Conservation (phyloP, 352 stramenopile genomes). For the Pythium insidiosum region DNA sequence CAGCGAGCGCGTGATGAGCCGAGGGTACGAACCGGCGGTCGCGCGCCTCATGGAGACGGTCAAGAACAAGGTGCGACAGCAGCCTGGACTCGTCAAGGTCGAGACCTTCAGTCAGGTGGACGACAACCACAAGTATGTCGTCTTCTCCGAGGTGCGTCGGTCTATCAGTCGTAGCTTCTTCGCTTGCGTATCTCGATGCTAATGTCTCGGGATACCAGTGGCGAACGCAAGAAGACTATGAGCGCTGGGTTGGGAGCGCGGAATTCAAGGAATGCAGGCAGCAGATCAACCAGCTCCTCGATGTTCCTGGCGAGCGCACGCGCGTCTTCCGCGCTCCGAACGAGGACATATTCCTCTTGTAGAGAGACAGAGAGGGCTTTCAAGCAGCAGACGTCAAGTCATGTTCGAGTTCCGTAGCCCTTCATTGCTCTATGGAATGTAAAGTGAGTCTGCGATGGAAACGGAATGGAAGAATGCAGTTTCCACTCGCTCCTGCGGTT, state of each 20-base stretch:
- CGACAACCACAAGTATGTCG: constrained; percentile 82
- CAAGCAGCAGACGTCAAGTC: too few relatives aligned
- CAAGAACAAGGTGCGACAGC: constrained; percentile 67
- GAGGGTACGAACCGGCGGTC: constrained; percentile 78
- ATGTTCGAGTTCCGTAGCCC: too few relatives aligned
- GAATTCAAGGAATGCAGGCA: constrained; percentile 73
- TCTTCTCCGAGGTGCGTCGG: constrained; percentile 73
- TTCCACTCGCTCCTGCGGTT: too few relatives aligned
- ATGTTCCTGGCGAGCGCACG: constrained; percentile 74
- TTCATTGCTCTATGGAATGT: too few relatives aligned
- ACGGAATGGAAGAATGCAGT: too few relatives aligned
- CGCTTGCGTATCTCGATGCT: too few relatives aligned
- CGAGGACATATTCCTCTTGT: constrained; percentile 82
- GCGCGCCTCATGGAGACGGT: constrained; percentile 82
- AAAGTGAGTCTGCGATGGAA: too few relatives aligned
- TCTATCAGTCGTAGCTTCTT: too few relatives aligned
- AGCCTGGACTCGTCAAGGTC: constrained; percentile 69
- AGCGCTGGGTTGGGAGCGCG: constrained; percentile 64
- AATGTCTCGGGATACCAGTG: too few relatives aligned
- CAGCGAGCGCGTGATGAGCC: constrained; percentile 84
- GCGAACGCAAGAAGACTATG: constrained; percentile 73
- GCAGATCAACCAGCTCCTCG: constrained; percentile 81
- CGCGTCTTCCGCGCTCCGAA: constrained; percentile 73
- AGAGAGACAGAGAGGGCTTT: constrained; percentile 3
- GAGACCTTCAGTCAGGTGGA: constrained; percentile 72